Base-by-base conservation (phyloP, 495 filamentous ascomycete species). In the Penicillium cataractarum region DNA sequence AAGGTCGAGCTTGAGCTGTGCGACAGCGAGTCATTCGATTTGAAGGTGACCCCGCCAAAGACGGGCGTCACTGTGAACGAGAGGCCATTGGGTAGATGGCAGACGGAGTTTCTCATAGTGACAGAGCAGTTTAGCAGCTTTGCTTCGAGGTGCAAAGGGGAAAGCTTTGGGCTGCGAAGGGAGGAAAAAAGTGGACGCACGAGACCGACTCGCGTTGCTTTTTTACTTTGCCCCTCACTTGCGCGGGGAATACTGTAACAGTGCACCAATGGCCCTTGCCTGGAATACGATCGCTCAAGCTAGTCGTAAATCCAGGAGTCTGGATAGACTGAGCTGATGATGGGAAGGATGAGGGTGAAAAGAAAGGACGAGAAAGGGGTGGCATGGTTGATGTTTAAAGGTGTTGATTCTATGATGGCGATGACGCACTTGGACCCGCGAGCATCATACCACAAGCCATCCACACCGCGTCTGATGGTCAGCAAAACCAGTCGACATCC, bases 41-140 rank as follows among this genome's bases (percentile, higher is more conserved):
- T 94, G 87, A 97, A 97, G 67, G 86, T 91, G 57, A 94, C 80
- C 50, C 93, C 93, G 32, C 89, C 92, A 72, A 96, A 97, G 35
- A 96, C 91, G 4, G 92, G 89, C 17, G 85, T 85, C 24, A 96
- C 87, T 0, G 87, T 89, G 64, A 95, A 83, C 65, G 82, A 90
- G 77, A 92, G 90, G 69, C 92, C 93, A 76, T 97, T 94, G 63
- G 93, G 93, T 55, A 97, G 80, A 73, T 91, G 82, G 55, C 77
- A 80, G 51, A 63, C 68, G 35, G 62, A 70, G 63, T 78, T 58
- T 44, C 67, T 67, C 76, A 79, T 79, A 55, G 53, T 63, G 59
- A 61, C 26, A 12, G 49, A 32, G 29, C n/a, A 35, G 29, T n/a
- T 19, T 9, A 17, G 5, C 27, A 32, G 42, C 55, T 21, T 32